Conservation (phyloP, 768 basidiomycete species). For the Rhodotorula graminis region DNA sequence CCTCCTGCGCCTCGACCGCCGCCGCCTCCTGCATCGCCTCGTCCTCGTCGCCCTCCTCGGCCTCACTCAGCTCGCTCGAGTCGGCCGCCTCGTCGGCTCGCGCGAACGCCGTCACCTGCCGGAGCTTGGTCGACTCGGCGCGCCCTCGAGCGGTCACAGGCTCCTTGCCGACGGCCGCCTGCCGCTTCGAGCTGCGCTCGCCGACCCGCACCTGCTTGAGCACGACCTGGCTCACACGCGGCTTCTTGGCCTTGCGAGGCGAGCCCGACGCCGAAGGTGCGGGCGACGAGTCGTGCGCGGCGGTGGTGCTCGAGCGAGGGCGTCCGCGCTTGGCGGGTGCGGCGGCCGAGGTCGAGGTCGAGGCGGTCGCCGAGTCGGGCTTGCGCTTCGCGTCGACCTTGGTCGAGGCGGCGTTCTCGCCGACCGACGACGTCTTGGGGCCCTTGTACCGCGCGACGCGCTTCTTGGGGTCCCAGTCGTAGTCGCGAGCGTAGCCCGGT, state of each 20-base stretch:
- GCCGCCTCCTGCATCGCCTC: background rate
- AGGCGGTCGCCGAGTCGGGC: background rate
- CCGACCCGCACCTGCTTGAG: background rate
- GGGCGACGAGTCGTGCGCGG: background rate
- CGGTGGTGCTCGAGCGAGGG: background rate
- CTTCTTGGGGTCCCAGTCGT: conserved; percentile 18
- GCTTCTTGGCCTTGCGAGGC: background rate
- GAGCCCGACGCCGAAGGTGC: background rate
- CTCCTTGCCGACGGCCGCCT: background rate
- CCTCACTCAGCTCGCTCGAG: background rate
- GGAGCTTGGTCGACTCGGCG: background rate
- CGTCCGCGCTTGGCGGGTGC: conserved; percentile 13
- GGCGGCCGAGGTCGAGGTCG: background rate
- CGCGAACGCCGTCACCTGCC: background rate
- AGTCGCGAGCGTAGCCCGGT: conserved; percentile 21
- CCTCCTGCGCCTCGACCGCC: background rate
- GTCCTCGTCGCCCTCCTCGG: background rate
- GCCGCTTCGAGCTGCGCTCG: background rate
- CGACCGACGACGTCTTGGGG: background rate
- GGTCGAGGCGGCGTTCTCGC: background rate
- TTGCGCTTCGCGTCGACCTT: background rate
- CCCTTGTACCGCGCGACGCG: conserved; percentile 20
- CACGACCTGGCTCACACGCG: background rate
- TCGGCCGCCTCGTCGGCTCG: background rate
- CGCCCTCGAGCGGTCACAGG: conserved; percentile 1